These are phyloP conservation scores for Candida vartiovaarae DNA, from an alignment of 805 yeast species.

Conservation along the genomic window DNA sequence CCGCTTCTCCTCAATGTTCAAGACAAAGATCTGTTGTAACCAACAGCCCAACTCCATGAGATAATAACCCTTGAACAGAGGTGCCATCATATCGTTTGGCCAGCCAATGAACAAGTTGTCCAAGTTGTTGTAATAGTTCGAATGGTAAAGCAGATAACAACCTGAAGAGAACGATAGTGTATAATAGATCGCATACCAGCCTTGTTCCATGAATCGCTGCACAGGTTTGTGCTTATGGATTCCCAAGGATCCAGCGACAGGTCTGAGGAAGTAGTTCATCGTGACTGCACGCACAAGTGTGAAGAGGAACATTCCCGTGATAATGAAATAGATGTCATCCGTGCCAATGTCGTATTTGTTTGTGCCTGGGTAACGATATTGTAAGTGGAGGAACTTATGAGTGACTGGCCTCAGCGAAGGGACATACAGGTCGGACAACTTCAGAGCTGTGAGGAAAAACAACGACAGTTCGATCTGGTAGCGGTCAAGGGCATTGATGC, in stretches of 20 bases:
- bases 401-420: constrained; percentile 25
- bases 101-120: constrained; percentile 57
- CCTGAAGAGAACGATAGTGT: constrained; percentile 50
- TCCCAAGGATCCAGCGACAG: constrained; percentile 41
- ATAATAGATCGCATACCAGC: constrained; percentile 68
- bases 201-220: constrained; percentile 78
- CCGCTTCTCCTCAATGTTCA: constrained; percentile 71
- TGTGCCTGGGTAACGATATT: constrained; percentile 27
- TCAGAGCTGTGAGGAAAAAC: constrained; percentile 15
- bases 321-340: constrained; percentile 48
- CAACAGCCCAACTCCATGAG: constrained; percentile 68
- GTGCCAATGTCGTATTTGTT: constrained; percentile 44
- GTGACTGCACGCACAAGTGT: constrained; percentile 53
- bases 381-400: constrained; percentile 34
- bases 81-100: constrained; percentile 62
- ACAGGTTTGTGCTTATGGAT: constrained; percentile 44
- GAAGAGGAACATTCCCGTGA: constrained; percentile 47
- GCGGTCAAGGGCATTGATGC: constrained; percentile 18
- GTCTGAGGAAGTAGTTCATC: constrained; percentile 51
- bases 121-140: constrained; percentile 53
- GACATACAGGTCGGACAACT: constrained; percentile 18
- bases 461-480: constrained; percentile 26
- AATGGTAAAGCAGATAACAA: constrained; percentile 36
- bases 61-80: constrained; percentile 58
- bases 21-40: constrained; percentile 72